Conservation (phyloP, 306 rosid genomes). For the Dalbergia oliveri region DNA sequence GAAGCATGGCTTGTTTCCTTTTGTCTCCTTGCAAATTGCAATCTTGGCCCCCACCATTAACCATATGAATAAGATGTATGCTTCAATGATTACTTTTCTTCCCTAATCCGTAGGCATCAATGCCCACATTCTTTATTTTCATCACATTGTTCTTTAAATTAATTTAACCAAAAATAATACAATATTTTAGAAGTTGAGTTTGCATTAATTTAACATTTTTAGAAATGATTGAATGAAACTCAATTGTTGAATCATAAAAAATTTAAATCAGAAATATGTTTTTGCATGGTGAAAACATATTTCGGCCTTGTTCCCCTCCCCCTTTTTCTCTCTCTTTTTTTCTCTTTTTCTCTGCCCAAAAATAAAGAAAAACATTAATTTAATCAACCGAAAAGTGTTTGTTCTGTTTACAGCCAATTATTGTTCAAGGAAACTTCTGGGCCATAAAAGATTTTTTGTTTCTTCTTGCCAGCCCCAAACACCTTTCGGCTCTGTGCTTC, state of each 20-base stretch:
- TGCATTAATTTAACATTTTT: not conserved
- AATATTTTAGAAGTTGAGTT: not conserved
- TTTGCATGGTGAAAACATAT: not conserved
- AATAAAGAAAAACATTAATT: not conserved
- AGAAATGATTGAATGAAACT: conserved; percentile 9
- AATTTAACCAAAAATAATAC: not conserved
- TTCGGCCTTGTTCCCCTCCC: not conserved
- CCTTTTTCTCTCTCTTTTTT: not conserved
- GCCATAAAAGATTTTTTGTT: conserved; percentile 32
- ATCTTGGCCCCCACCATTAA: conserved; percentile 43
- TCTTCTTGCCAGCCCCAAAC: conserved; percentile 42
- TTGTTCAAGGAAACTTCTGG: conserved; percentile 31
- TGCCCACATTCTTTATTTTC: not conserved
- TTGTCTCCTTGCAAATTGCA: conserved; percentile 57
- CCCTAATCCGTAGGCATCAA: conserved; percentile 19
- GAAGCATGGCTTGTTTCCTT: conserved; percentile 62
- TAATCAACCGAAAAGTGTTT: conserved; percentile 30
- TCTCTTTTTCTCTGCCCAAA: not conserved
- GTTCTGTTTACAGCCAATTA: conserved; percentile 32
- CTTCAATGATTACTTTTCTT: conserved; percentile 23
- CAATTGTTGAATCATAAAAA: not conserved
- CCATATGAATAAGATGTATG: conserved; percentile 5
- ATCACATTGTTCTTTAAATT: not conserved
- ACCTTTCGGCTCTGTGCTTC: conserved; percentile 51
- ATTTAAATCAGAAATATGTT: not conserved